Percentiles rank a stretch among this genome's conserved stretches.
Conservation (phyloP, 768 basidiomycete genomes). For the Hypsizygus marmoreus region DNA sequence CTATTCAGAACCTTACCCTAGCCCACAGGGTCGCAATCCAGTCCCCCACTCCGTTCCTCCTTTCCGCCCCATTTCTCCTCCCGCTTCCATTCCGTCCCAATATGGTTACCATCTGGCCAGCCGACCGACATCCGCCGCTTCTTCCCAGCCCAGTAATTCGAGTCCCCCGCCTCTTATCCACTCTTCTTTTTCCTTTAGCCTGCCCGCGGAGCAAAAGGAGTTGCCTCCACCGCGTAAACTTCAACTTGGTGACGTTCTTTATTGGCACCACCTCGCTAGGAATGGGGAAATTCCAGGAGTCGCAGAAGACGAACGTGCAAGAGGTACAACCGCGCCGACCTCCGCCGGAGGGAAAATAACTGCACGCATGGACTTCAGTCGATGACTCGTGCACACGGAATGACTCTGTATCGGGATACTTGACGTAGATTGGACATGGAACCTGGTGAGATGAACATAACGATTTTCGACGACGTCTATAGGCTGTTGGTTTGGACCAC, state of each 20-base stretch:
- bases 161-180: conserved; percentile 18
- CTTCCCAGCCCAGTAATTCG: conserved; percentile 18
- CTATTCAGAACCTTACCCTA: conserved; percentile 12
- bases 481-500: background rate
- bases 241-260: conserved; percentile 62
- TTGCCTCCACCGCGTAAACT: conserved; percentile 40
- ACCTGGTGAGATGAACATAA: background rate
- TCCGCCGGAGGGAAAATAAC: conserved; percentile 14
- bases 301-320: conserved; percentile 60
- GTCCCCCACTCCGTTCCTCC: conserved; percentile 24
- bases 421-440: background rate
- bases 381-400: conserved; percentile 23
- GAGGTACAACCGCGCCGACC: conserved; percentile 24
- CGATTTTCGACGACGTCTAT: background rate
- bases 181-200: conserved; percentile 23
- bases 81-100: conserved; percentile 16
- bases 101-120: conserved; percentile 10
- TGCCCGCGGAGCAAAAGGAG: conserved; percentile 43
- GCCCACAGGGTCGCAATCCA: conserved; percentile 8
- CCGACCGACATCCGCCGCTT: conserved; percentile 18
- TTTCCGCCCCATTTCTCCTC: conserved; percentile 18
- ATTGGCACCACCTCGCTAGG: conserved; percentile 75
- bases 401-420: background rate
- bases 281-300: conserved; percentile 76
- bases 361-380: conserved; percentile 31